phyloP scores from a whole-genome alignment of 163 green algal genomes.

The Chlorella variabilis region DNA sequence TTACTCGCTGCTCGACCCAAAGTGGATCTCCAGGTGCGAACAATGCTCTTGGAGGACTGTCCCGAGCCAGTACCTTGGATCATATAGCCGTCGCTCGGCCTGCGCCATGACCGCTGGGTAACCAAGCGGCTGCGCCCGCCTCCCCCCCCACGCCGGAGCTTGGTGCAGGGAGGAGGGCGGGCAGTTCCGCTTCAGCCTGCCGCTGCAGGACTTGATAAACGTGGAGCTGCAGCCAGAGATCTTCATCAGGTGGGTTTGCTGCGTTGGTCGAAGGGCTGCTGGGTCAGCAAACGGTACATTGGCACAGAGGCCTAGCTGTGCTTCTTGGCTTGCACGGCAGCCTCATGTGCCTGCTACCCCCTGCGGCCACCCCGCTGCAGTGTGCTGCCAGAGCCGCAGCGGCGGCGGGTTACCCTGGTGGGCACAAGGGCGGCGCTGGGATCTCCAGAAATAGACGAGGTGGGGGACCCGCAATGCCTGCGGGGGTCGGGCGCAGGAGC shows the following conservation, averaged over 20 bases:
- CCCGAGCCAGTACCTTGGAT: too few relatives aligned
- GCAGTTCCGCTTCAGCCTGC: slow-evolving; percentile 40
- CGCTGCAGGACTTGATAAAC: slow-evolving; percentile 42
- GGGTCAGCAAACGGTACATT: too few relatives aligned
- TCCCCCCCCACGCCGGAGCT: too few relatives aligned
- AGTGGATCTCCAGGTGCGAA: slow-evolving; percentile 44
- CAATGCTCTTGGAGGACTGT: too few relatives aligned
- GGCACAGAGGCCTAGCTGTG: neutral
- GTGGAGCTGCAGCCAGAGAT: slow-evolving; percentile 49
- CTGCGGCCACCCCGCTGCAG: neutral
- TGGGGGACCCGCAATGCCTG: too few relatives aligned
- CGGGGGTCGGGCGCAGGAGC: too few relatives aligned
- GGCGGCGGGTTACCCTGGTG: slow-evolving; percentile 32
- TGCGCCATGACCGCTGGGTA: too few relatives aligned
- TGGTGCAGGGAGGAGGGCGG: slow-evolving; percentile 12
- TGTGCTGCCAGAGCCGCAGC: slow-evolving; percentile 19
- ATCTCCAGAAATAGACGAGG: slow-evolving; percentile 37
- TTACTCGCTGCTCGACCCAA: slow-evolving; percentile 67
- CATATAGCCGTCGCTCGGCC: too few relatives aligned
- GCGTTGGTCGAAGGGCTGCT: neutral
- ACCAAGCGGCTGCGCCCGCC: too few relatives aligned
- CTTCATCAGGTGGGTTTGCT: slow-evolving; percentile 2
- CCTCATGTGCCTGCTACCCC: neutral
- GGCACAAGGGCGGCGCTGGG: slow-evolving; percentile 35
- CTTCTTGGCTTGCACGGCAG: neutral